A percentile compares a stretch with the other conserved stretches of the same genome.
These are phyloP conservation scores for Debaryomycetaceae sp. DNA, from an alignment of 1,139 yeast genomes.

Conservation along the genomic window DNA sequence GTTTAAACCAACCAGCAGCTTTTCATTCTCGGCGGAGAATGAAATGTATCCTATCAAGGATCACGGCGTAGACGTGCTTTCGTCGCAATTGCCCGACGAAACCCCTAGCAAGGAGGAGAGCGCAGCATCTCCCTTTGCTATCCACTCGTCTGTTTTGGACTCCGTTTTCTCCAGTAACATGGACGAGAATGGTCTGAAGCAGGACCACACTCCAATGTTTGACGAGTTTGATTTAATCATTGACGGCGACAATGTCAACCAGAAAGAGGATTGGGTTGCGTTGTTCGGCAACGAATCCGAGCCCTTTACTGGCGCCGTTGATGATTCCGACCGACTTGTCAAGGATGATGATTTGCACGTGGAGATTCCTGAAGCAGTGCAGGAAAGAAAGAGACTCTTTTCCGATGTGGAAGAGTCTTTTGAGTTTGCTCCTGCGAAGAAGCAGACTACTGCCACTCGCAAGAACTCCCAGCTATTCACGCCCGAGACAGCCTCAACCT, in stretches of 20 bases:
- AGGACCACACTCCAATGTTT: slow-evolving; percentile 64
- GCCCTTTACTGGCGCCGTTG: slow-evolving; percentile 2
- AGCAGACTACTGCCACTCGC: neutral
- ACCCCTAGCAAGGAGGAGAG: slow-evolving; percentile 5
- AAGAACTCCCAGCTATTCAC: slow-evolving; percentile 24
- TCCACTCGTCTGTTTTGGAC: slow-evolving; percentile 59
- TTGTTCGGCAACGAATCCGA: slow-evolving; percentile 47
- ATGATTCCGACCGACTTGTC: slow-evolving; percentile 10
- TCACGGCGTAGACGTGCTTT: slow-evolving; percentile 12
- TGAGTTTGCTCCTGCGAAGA: slow-evolving; percentile 15
- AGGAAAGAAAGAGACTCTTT: slow-evolving; percentile 20
- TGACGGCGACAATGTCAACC: slow-evolving; percentile 44
- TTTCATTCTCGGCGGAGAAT: slow-evolving; percentile 4
- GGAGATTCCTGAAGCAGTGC: slow-evolving; percentile 2
- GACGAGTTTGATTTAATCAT: slow-evolving; percentile 48
- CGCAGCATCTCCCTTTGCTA: slow-evolving; percentile 39
- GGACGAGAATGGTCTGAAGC: slow-evolving; percentile 33
- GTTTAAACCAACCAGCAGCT: slow-evolving; percentile 9
- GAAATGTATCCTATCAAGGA: slow-evolving; percentile 8
- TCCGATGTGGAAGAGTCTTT: slow-evolving; percentile 28
- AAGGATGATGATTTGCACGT: slow-evolving; percentile 16
- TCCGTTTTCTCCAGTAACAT: slow-evolving; percentile 55
- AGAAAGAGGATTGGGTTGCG: slow-evolving; percentile 60
- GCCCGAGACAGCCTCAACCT: slow-evolving; percentile 32
- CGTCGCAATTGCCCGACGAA: slow-evolving; percentile 17